phyloP scores from a whole-genome alignment of 164 flowering plant species.

The Tetracentron sinense region DNA sequence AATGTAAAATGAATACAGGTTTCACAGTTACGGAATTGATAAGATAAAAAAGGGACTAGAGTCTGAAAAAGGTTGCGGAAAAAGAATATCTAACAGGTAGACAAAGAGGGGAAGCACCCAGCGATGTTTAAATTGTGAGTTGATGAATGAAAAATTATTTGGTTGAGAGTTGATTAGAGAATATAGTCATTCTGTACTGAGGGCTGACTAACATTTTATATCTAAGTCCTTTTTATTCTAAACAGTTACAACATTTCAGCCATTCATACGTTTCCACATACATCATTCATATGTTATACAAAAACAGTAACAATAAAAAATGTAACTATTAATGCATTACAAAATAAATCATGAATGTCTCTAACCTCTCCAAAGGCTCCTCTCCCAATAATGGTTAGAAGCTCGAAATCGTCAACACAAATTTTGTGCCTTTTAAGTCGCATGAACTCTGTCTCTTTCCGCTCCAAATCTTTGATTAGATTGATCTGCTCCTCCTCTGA shows the following conservation, averaged over 20 bases:
- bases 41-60: too few species aligned
- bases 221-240: too few species aligned
- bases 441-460: conserved; percentile 89
- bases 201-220: too few species aligned
- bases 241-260: too few species aligned
- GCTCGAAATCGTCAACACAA: conserved; percentile 88
- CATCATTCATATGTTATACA: not conserved
- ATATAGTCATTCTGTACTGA: too few species aligned
- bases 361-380: conserved; percentile 99
- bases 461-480: conserved; percentile 80
- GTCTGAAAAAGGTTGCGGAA: too few species aligned
- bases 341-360: conserved; percentile 7
- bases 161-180: not conserved
- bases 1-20: too few species aligned
- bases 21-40: too few species aligned
- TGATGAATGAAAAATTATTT: not conserved
- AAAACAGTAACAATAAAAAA: not conserved
- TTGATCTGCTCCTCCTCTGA: conserved; percentile 78
- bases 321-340: not conserved
- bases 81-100: too few species aligned
- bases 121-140: not conserved
- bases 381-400: conserved; percentile 85
- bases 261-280: not conserved
- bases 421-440: conserved; percentile 80
- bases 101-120: not conserved